These are phyloP conservation scores for Raphanus sativus DNA, from an alignment of 345 rosid genomes.

Conservation along the genomic window DNA sequence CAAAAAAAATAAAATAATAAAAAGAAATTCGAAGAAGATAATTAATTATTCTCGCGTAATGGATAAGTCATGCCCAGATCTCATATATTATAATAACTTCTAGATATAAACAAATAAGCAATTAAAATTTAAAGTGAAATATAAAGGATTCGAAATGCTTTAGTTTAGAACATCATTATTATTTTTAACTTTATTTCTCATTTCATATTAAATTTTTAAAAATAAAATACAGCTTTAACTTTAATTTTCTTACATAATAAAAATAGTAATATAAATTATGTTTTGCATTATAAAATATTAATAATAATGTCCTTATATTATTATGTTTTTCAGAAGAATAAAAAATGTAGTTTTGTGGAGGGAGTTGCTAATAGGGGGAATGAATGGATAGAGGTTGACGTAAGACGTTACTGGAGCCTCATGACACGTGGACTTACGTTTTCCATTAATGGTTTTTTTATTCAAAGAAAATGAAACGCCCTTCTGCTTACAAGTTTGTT, in stretches of 20 bases:
- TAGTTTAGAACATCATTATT: too few relatives aligned
- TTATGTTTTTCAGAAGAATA: background rate
- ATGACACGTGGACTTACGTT: slow-evolving; percentile 7
- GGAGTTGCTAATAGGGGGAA: background rate
- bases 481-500: background rate
- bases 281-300: background rate
- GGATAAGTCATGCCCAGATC: slow-evolving; percentile 24
- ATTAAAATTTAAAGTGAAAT: too few relatives aligned
- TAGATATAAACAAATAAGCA: background rate
- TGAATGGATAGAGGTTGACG: slow-evolving; percentile 50
- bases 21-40: slow-evolving; percentile 8
- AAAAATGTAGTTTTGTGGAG: slow-evolving; percentile 24
- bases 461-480: background rate
- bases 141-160: background rate
- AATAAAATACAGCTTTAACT: background rate
- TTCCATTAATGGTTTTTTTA: background rate
- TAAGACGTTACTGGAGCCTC: slow-evolving; percentile 35
- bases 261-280: background rate
- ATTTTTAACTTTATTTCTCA: too few relatives aligned
- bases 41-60: slow-evolving; percentile 1
- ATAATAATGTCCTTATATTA: background rate
- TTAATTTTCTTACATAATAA: background rate
- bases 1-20: background rate
- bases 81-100: too few relatives aligned
- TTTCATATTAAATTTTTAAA: too few relatives aligned